Percentiles rank a stretch among this genome's conserved stretches.
These are phyloP conservation scores for Fusarium veterinarium DNA, from an alignment of 2,329 filamentous ascomycete genomes.

Conservation along the genomic window DNA sequence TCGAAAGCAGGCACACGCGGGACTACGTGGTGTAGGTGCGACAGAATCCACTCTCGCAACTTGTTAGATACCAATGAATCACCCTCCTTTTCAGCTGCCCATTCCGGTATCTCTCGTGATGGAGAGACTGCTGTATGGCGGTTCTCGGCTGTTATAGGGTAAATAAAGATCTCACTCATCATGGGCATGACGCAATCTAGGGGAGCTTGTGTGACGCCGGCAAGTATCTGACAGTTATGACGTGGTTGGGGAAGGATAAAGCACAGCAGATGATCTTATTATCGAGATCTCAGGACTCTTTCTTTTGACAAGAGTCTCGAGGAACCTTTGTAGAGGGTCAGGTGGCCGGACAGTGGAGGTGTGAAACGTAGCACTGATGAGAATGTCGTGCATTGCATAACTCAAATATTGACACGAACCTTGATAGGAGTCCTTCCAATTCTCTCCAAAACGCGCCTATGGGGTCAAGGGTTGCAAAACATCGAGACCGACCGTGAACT, in stretches of 20 bases:
- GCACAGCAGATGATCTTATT: not conserved
- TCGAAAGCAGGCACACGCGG: slow-evolving; percentile 6
- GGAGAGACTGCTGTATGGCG: slow-evolving; percentile 6
- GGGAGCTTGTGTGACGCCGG: slow-evolving; percentile 6
- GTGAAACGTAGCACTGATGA: not conserved
- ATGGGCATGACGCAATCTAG: slow-evolving; percentile 36
- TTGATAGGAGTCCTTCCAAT: not conserved
- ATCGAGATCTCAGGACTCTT: not conserved
- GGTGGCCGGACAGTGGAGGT: not conserved
- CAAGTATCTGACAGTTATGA: slow-evolving; percentile 21
- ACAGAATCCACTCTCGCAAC: slow-evolving; percentile 23
- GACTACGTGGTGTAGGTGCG: slow-evolving; percentile 27
- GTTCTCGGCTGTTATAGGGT: slow-evolving; percentile 36
- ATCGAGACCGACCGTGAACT: not conserved
- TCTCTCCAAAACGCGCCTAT: not conserved
- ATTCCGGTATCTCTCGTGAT: slow-evolving; percentile 11
- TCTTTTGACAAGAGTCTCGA: not conserved
- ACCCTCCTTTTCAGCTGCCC: slow-evolving; percentile 25
- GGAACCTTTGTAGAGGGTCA: not conserved
- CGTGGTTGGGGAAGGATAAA: not conserved
- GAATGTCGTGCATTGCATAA: not conserved
- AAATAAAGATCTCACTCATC: slow-evolving; percentile 4
- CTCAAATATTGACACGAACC: not conserved
- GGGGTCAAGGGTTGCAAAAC: not conserved
- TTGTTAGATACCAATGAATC: slow-evolving; percentile 29